These are phyloP conservation scores for Tricholoma saponaceum DNA, from an alignment of 768 basidiomycete species.

Conservation along the genomic window DNA sequence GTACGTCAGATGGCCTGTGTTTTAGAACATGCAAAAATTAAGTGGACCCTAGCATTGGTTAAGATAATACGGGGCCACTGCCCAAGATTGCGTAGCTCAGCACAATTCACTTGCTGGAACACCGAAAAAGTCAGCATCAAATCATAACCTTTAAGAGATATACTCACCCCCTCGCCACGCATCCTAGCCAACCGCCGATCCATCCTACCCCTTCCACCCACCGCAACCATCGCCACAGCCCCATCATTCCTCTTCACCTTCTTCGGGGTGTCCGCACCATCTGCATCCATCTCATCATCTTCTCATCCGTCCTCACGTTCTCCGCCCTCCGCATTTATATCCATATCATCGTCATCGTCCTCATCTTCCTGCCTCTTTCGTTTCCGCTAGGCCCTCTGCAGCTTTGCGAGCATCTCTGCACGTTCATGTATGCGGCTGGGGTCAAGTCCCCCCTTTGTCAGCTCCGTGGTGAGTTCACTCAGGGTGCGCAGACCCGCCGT, in stretches of 20 bases:
- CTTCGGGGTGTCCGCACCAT: conserved; percentile 45
- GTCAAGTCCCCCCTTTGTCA: conserved; percentile 89
- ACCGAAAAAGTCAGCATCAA: conserved; percentile 6
- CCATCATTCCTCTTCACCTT: conserved; percentile 61
- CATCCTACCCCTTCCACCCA: conserved; percentile 47
- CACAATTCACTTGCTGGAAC: conserved; percentile 73
- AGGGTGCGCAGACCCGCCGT: conserved; percentile 68
- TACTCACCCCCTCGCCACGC: conserved; percentile 65
- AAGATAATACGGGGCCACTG: conserved; percentile 84
- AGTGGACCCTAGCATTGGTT: conserved; percentile 89
- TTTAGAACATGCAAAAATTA: no score
- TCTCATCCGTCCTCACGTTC: conserved; percentile 33
- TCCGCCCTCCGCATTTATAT: conserved; percentile 38
- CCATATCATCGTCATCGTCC: conserved; percentile 32
- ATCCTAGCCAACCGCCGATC: conserved; percentile 79
- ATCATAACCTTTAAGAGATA: not conserved
- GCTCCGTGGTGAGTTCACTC: conserved; percentile 72
- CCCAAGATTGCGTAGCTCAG: conserved; percentile 80
- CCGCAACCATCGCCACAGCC: conserved; percentile 43
- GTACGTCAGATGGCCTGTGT: no score
- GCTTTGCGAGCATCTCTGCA: conserved; percentile 78
- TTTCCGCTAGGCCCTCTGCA: conserved; percentile 67
- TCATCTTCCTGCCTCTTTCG: conserved; percentile 53
- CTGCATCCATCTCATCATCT: conserved; percentile 42
- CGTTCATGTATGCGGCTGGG: conserved; percentile 85